A percentile compares a stretch with the other conserved stretches of the same genome.
phyloP scores from a whole-genome alignment of 1,284 basidiomycete genomes.

The Pyrrhoderma lamaoense region DNA sequence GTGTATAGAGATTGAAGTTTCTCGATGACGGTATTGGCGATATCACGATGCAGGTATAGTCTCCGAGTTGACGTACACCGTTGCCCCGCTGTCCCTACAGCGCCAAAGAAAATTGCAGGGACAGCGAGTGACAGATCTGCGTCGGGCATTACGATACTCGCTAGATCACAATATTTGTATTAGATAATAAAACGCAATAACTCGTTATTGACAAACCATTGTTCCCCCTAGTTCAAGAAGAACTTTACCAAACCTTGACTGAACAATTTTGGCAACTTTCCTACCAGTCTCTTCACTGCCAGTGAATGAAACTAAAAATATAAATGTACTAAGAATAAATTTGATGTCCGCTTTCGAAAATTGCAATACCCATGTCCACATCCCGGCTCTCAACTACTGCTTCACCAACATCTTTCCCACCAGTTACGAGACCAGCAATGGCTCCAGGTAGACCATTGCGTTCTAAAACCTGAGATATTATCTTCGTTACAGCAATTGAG shows the following conservation, averaged over 20 bases:
- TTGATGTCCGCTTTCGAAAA: not conserved
- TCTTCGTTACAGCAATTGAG: slow-evolving; percentile 82
- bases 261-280: slow-evolving; percentile 75
- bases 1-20: slow-evolving; percentile 69
- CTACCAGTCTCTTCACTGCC: slow-evolving; percentile 86
- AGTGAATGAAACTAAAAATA: slow-evolving; percentile 81
- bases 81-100: slow-evolving; percentile 92
- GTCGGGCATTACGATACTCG: slow-evolving; percentile 87
- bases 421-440: slow-evolving; percentile 75
- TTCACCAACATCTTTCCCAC: slow-evolving; percentile 76
- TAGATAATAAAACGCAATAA: too few species aligned
- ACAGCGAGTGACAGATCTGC: slow-evolving; percentile 87
- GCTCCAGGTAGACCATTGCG: slow-evolving; percentile 78
- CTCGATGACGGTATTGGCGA: slow-evolving; percentile 71
- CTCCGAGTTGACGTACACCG: slow-evolving; percentile 91
- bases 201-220: slow-evolving; percentile 53
- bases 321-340: not conserved
- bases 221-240: slow-evolving; percentile 95
- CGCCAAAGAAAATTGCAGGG: slow-evolving; percentile 87
- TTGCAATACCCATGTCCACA: slow-evolving; percentile 61
- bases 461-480: slow-evolving; percentile 77
- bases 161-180: slow-evolving; percentile 27
- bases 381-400: slow-evolving; percentile 65
- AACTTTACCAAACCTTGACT: slow-evolving; percentile 75
- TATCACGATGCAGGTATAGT: slow-evolving; percentile 77